Evolutionary conservation across 805 yeast species (phyloP).

Genomic region (Debaryomyces castellii): DNA sequence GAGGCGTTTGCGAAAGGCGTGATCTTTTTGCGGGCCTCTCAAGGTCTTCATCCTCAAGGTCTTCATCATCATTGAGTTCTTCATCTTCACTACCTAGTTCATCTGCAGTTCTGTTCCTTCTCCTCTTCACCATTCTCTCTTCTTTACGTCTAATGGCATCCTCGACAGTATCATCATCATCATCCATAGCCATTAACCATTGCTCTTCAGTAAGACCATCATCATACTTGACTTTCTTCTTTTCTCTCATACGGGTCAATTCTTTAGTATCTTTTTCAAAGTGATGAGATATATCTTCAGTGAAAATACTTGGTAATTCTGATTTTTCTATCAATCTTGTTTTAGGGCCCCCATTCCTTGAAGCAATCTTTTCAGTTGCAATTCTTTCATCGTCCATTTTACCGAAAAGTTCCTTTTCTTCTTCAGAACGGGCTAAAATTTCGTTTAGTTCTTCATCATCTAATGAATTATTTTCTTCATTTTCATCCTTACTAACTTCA

Average conservation of each 20-base stretch:
- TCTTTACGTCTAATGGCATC: constrained; percentile 57
- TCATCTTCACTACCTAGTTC: constrained; percentile 16
- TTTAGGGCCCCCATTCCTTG: constrained; percentile 23
- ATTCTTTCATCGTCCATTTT: constrained; percentile 61
- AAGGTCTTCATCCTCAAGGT: constrained; percentile 18
- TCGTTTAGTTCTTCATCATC: constrained; percentile 75
- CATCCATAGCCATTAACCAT: constrained; percentile 82
- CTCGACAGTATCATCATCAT: constrained; percentile 63
- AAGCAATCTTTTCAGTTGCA: constrained; percentile 31
- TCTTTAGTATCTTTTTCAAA: constrained; percentile 52
- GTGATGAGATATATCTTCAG: constrained; percentile 55
- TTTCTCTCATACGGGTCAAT: constrained; percentile 66
- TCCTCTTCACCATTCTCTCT: constrained; percentile 39
- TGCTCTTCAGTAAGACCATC: constrained; percentile 91
- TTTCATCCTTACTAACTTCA: constrained; percentile 55
- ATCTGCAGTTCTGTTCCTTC: constrained; percentile 20
- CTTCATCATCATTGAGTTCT: constrained; percentile 24
- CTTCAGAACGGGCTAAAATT: constrained; percentile 66
- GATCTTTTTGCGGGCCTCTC: constrained; percentile 14
- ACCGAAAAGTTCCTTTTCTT: constrained; percentile 54
- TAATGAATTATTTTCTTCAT: constrained; percentile 54
- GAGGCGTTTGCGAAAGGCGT: constrained; percentile 16
- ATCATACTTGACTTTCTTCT: constrained; percentile 79
- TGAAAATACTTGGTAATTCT: constrained; percentile 83
- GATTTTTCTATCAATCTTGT: constrained; percentile 62